Base-by-base conservation (phyloP, 495 filamentous ascomycete genomes). In the Chaetomium tenue region DNA sequence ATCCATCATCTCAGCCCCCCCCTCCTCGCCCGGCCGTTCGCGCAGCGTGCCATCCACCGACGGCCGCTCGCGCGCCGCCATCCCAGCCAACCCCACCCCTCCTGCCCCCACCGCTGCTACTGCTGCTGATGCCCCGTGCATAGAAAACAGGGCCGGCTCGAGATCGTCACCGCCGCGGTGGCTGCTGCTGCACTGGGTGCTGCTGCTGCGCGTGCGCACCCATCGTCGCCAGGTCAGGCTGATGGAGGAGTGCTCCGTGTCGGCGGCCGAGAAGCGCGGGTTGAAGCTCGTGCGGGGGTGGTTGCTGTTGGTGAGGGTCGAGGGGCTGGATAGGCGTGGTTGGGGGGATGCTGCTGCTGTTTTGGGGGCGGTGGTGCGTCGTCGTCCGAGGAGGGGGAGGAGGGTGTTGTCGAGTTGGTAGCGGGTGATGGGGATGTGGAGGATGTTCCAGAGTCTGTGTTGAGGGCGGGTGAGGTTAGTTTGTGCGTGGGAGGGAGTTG, bases 391-490 rank as follows among this genome's bases (percentile, higher is more conserved):
- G 28, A 30, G 28, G 28, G 6, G 8, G 28, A 46, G 37, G 7
- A 69, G 13, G 11, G 50, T 40, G 13, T 50, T 65, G 55, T 60
- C 56, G 61, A 69, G 53, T 8, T 64, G 53, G 44, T 67, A 68
- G 0, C 66, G 68, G 58, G 64, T 57, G n/a, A 70, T 18, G 28
- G 63, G 60, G 6, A 53, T 26, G 40, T 72, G 72, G 1, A 64
- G 44, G 20, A 71, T 50, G 44, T 72, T 68, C 72, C 72, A 74
- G 1, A 70, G 53, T 3, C 72, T 74, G 30, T 30, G 28, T 2
- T 2, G 28, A 3, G 12, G 50, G 47, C 33, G 15, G 16, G 4
- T 9, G 15, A 15, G 22, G 60, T 66, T 63, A 66, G 59, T 50
- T 25, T 5, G 15, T 18, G n/a, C 23, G 5, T 15, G 23, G 40